phyloP scores from a whole-genome alignment of 257 asterid genomes.

The Solanum acaule region DNA sequence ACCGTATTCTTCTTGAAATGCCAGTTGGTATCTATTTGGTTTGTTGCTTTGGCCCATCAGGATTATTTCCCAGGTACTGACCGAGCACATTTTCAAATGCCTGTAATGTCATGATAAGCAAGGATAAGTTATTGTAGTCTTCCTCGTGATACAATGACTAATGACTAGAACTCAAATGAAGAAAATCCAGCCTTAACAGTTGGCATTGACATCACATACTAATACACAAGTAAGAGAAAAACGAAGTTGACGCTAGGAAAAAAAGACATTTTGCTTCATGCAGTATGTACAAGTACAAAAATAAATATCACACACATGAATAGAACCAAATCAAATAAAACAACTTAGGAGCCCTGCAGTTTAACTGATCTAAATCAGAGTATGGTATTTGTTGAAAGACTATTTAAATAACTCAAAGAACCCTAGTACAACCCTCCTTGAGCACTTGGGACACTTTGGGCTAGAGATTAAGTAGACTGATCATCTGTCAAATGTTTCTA shows the following conservation, averaged over 20 bases:
- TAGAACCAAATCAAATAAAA: not conserved
- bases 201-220: not conserved
- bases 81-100: slow-evolving; percentile 65
- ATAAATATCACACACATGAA: not conserved
- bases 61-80: slow-evolving; percentile 51
- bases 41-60: slow-evolving; percentile 30
- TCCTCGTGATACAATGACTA: not conserved
- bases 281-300: not conserved
- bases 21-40: slow-evolving; percentile 22
- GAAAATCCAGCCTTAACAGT: not conserved
- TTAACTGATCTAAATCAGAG: not conserved
- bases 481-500: not conserved
- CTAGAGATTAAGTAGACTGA: not conserved
- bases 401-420: not conserved
- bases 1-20: slow-evolving; percentile 4
- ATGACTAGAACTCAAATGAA: not conserved
- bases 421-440: not conserved
- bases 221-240: not conserved
- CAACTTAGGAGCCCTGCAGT: not conserved
- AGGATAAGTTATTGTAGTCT: not conserved
- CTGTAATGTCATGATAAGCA: slow-evolving; percentile 11
- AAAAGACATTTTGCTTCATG: not conserved
- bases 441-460: not conserved
- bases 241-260: not conserved
- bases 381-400: not conserved